Evolutionary conservation across 2,329 filamentous ascomycete species (phyloP), one percentile per base, ranked within the genome.

Genomic region (Alternaria triticimaculans): DNA sequence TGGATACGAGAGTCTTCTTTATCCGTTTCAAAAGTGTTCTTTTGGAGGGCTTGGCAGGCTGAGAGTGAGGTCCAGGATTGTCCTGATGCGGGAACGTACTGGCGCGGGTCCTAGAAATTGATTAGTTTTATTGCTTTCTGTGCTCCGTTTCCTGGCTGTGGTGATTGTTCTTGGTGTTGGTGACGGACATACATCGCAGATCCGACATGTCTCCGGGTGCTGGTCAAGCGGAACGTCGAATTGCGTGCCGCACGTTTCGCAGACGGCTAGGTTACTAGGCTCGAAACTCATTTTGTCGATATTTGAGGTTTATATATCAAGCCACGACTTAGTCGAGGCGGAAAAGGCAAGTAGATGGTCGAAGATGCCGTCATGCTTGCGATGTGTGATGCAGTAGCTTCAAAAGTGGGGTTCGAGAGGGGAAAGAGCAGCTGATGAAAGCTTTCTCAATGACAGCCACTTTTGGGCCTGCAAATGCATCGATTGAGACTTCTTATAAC

Each of bases 201-300:
- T 91, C 62, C 86, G 85, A 80, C 91, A 93, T 5, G 82, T 85
- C 58, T 80, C 84, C 46, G 88, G 80, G 26, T 83, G 72, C 12
- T 78, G 65, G 44, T 81, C 80, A 64, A 88, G 83, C 0, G 84
- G 75, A 3, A 83, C 82, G 48, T 88, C 87, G 77, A 85, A 92
- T 73, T 93, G 91, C 0, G 90, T 92, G 21, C 90, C 91, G 76
- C 91, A 93, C 6, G 90, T 86, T 9, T 82, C 84, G 81, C 91
- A 93, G 68, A 93, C 83, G 37, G 90, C 84, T 33, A 83, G 80
- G 58, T 84, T 74, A 43, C 75, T 78, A 51, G 73, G 73, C 46
- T 72, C 63, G 49, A 76, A 76, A 5, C 69, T 67, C 75, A 78
- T 77, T 6, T 20, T 74, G 33, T 21, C 7, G 30, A 30, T 18